Evolutionary conservation across 805 yeast genomes (phyloP).

Genomic region (Candida dajiaensis): DNA sequence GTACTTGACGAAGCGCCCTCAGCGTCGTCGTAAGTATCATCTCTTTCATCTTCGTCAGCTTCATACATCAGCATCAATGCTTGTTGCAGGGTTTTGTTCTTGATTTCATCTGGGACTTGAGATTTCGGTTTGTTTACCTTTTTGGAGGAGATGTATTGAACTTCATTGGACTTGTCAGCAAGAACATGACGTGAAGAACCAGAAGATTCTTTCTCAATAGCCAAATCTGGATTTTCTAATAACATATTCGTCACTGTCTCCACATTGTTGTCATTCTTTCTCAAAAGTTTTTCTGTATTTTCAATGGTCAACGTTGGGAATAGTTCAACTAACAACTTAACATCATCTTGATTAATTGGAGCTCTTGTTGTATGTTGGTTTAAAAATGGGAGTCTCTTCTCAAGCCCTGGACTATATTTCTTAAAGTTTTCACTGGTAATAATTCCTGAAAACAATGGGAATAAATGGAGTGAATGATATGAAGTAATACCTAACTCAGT

Average conservation of each 20-base stretch:
- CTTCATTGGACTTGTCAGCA: slow-evolving; percentile 10
- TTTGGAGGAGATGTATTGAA: slow-evolving; percentile 11
- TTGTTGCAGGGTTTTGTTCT: slow-evolving; percentile 49
- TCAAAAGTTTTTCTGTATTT: slow-evolving; percentile 44
- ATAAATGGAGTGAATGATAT: slow-evolving; percentile 34
- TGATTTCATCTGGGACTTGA: slow-evolving; percentile 41
- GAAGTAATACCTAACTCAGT: slow-evolving; percentile 40
- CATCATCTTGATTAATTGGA: slow-evolving; percentile 26
- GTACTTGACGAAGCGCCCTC: slow-evolving; percentile 21
- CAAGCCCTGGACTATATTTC: slow-evolving; percentile 44
- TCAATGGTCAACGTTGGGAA: slow-evolving; percentile 56
- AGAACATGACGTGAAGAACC: slow-evolving; percentile 11
- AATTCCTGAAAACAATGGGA: slow-evolving; percentile 53
- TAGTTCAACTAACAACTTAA: slow-evolving; percentile 42
- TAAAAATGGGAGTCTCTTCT: slow-evolving; percentile 45
- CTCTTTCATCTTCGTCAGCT: slow-evolving; percentile 80
- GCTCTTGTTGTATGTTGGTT: slow-evolving; percentile 12
- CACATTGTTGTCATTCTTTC: slow-evolving; percentile 41
- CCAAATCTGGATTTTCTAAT: slow-evolving; percentile 52
- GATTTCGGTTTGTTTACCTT: slow-evolving; percentile 11
- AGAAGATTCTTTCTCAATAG: slow-evolving; percentile 20
- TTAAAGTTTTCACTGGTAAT: slow-evolving; percentile 42
- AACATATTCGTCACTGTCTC: slow-evolving; percentile 53
- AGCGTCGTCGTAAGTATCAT: slow-evolving; percentile 65
- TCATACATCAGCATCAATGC: slow-evolving; percentile 63